Conservation (phyloP, 768 basidiomycete genomes). For the Lactifluus piperatus region DNA sequence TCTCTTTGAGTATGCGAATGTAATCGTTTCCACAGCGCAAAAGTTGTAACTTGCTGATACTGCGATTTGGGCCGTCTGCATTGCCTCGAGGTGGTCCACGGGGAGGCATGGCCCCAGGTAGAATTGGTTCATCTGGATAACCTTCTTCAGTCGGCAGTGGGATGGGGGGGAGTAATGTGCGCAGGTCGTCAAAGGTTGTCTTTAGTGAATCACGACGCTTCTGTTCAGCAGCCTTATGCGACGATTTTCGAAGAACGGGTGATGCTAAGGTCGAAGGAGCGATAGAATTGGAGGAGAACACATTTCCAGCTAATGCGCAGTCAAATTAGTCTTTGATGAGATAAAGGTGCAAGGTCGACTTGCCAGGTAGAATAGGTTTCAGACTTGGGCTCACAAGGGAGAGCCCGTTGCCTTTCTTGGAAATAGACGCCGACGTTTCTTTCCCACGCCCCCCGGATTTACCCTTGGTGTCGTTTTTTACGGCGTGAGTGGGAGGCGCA, state of each 20-base stretch:
- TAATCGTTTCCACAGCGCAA: slow-evolving; percentile 88
- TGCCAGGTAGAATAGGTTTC: slow-evolving; percentile 70
- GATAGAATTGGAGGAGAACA: slow-evolving; percentile 23
- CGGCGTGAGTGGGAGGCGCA: slow-evolving; percentile 25
- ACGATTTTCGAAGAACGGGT: slow-evolving; percentile 56
- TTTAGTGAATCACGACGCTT: slow-evolving; percentile 95
- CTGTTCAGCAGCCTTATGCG: slow-evolving; percentile 96
- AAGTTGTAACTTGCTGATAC: slow-evolving; percentile 88
- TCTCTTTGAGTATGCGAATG: slow-evolving; percentile 65
- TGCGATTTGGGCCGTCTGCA: slow-evolving; percentile 88
- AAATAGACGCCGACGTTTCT: slow-evolving; percentile 10
- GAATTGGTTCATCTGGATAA: slow-evolving; percentile 59
- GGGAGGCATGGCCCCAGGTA: slow-evolving; percentile 86
- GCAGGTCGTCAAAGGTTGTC: slow-evolving; percentile 82
- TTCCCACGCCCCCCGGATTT: slow-evolving; percentile 14
- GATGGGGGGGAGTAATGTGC: slow-evolving; percentile 78
- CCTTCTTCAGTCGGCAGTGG: slow-evolving; percentile 71
- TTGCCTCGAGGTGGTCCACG: slow-evolving; percentile 80
- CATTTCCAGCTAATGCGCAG: slow-evolving; percentile 28
- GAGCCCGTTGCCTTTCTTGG: slow-evolving; percentile 27
- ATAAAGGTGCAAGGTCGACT: slow-evolving; percentile 17
- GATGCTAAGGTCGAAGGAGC: slow-evolving; percentile 22
- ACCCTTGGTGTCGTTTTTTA: slow-evolving; percentile 21
- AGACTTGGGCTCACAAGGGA: slow-evolving; percentile 43
- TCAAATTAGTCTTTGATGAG: slow-evolving; percentile 9